Evolutionary conservation across 805 yeast species (phyloP), one percentile per base, ranked within the genome.

Genomic region (Ogataea pignaliae): DNA sequence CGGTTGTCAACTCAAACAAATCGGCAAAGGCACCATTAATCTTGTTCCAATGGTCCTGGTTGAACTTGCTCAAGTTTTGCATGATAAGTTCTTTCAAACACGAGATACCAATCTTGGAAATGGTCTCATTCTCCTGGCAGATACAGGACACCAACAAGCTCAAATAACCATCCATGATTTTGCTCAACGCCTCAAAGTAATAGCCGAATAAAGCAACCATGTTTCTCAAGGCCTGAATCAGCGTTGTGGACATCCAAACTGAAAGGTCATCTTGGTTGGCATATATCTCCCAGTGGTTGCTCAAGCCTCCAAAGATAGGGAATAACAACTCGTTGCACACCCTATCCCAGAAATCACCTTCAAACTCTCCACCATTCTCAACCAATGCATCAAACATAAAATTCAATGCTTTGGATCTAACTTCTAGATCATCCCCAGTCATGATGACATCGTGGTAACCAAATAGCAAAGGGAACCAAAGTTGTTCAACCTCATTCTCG

Each of bases 121-220:
- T 89, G 0, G 98, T 90, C 57, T 93, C 99, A 61, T 93, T 91
- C 55, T 90, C 97, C 64, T 93, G 99, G 55, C 96, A 88, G 40
- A 93, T 88, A 65, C 99, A 93, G 6, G 91, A 83, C 2, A 82
- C 81, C 44, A 93, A 66, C 41, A 95, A 71, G 15, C 79, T 80
- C 63, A 95, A 71, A 61, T 85, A 88, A 1, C 88, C 93, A 47
- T 81, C 86, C 41, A 91, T 70, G 76, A 86, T 79, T 35, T 78
- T 72, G 53, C 82, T 82, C 57, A 93, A 76, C 2, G 83, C 75
- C 35, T 78, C 86, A 61, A 90, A 93, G 65, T 86, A 91, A 50
- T 83, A 85, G 0, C 89, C 78, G 58, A 91, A 86, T 44, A 93
- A 69, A 1, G 86, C 82, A 55, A 91, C 83, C 82, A 89, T 78